Base-by-base conservation (phyloP, 2,329 filamentous ascomycete species). In the Fusarium sp. region DNA sequence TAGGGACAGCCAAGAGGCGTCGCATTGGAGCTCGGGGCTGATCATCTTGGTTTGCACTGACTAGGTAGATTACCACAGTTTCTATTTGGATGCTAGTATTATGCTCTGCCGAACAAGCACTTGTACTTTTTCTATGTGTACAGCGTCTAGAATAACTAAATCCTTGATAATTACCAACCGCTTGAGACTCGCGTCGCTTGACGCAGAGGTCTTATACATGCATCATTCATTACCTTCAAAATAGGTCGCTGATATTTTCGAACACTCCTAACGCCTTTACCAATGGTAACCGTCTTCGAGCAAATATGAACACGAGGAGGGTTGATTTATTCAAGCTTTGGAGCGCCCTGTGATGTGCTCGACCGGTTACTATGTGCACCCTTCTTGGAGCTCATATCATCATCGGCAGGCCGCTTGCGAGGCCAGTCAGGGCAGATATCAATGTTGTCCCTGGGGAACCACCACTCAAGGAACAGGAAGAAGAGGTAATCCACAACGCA, bases 341-440 rank as follows among this genome's bases (percentile, higher is more conserved):
- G 39, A 31, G 61, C 70, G 12, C 72, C 73, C 31, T 75, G 76
- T 10, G 77, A 79, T 24, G 76, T 77, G 49, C 77, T 78, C 5
- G 79, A 79, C 16, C 75, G 70, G 42, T 78, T 76, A 43, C 79
- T 78, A 54, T 73, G 63, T 3, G 59, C 56, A 8, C 69, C 68
- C 62, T 77, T 78, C 53, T 75, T 79, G 12, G 65, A 71, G 39
- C 67, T 62, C 6, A 57, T 60, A 37, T 73, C 70, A 29, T 81
- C 78, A 33, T 77, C 76, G 6, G 76, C 73, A 8, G 78, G 74
- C 15, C 71, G 76, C 77, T 98, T 98, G 75, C 92, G 90, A 4
- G 96, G 96, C 96, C 96, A 99, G 72, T 95, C 92, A 47, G 91
- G 90, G 47, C 93, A 94, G 62, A 96, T 89, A 74, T 99, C 96